Percentiles rank a stretch among this genome's conserved stretches.
These are phyloP conservation scores for Diatrype stigma DNA, from an alignment of 2,329 filamentous ascomycete genomes.

Conservation along the genomic window DNA sequence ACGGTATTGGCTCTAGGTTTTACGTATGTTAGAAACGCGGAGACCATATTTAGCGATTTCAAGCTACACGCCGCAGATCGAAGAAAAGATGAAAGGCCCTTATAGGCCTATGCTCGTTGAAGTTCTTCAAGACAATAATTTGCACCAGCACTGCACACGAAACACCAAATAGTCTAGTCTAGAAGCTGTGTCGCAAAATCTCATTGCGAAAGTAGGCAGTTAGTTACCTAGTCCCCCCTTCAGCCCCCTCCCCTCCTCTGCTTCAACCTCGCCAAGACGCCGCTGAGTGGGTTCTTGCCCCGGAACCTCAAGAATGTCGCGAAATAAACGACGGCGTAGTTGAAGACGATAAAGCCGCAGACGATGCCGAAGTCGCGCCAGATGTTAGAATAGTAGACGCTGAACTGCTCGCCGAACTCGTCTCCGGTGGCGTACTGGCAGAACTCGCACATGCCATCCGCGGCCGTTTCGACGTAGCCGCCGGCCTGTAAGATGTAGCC, in stretches of 20 bases:
- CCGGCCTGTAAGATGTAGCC: slow-evolving; percentile 49
- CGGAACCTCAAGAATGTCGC: slow-evolving; percentile 37
- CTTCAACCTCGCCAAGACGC: slow-evolving; percentile 24
- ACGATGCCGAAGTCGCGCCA: slow-evolving; percentile 66
- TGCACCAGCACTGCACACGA: too few relatives aligned
- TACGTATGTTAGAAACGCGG: too few relatives aligned
- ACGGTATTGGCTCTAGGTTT: too few relatives aligned
- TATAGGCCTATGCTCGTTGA: too few relatives aligned
- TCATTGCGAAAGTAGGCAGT: too few relatives aligned
- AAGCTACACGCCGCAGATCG: too few relatives aligned
- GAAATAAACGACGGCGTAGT: slow-evolving; percentile 42
- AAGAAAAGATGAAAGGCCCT: too few relatives aligned
- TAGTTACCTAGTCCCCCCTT: too few relatives aligned
- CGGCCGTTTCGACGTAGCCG: slow-evolving; percentile 56
- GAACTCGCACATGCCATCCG: slow-evolving; percentile 56
- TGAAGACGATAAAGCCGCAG: slow-evolving; percentile 60
- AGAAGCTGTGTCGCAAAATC: too few relatives aligned
- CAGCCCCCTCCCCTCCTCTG: slow-evolving; percentile 1
- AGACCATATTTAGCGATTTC: too few relatives aligned
- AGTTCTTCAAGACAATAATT: too few relatives aligned
- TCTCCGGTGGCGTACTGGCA: slow-evolving; percentile 61
- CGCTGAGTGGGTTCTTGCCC: slow-evolving; percentile 34
- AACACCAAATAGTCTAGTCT: too few relatives aligned
- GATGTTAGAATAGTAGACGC: slow-evolving; percentile 55
- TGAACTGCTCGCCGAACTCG: slow-evolving; percentile 55